These are phyloP conservation scores for Metschnikowia drakensbergensis DNA, from an alignment of 805 yeast species.

Conservation along the genomic window DNA sequence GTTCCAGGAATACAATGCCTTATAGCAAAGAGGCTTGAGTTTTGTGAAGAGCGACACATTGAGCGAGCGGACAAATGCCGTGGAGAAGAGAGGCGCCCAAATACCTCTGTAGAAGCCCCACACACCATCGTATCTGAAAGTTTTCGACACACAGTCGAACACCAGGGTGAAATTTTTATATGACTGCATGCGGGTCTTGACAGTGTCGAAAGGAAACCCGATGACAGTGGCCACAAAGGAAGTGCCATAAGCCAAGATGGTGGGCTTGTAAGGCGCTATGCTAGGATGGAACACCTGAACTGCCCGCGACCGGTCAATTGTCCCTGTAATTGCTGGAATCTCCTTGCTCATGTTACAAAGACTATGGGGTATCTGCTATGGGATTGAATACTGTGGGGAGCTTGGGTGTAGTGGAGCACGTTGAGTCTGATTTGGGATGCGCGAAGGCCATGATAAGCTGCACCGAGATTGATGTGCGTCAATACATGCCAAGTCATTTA, in stretches of 20 bases:
- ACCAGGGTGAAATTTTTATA: conserved; percentile 54
- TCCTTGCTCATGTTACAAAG: background rate
- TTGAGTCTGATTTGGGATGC: background rate
- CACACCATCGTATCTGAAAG: conserved; percentile 60
- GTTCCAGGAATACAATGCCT: conserved; percentile 14
- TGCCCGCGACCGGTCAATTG: conserved; percentile 43
- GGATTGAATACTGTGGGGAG: background rate
- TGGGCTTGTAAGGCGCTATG: conserved; percentile 51
- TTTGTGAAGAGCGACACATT: conserved; percentile 62
- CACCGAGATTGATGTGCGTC: background rate
- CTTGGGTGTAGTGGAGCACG: background rate
- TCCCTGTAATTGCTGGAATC: conserved; percentile 60
- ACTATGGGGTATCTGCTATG: background rate
- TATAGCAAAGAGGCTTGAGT: conserved; percentile 40
- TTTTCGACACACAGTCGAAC: conserved; percentile 52
- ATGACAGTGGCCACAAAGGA: conserved; percentile 60
- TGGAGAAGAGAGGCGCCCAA: conserved; percentile 65
- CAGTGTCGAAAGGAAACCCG: conserved; percentile 86
- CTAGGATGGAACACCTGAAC: conserved; percentile 45
- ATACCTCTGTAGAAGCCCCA: conserved; percentile 74
- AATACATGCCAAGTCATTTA: background rate
- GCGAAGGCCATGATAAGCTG: conserved; percentile 3
- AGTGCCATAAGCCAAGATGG: conserved; percentile 60
- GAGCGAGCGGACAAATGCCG: conserved; percentile 61
- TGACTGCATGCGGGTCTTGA: conserved; percentile 84